Base-by-base conservation (phyloP, 2,329 filamentous ascomycete genomes). In the Fusarium gaditjirri region DNA sequence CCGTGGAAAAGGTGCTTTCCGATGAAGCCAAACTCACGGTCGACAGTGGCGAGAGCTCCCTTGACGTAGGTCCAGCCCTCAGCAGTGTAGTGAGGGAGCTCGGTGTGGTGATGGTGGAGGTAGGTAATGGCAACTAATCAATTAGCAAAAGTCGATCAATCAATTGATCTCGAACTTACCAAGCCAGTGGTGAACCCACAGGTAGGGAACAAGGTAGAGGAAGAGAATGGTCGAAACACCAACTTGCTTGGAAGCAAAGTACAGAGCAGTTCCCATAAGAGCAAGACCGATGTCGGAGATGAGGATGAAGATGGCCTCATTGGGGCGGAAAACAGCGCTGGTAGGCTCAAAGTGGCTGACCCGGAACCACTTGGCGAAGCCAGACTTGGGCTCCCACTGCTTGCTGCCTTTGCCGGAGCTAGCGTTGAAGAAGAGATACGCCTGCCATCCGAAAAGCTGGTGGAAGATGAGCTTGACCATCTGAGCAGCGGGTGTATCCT, bases 111-210 rank as follows among this genome's bases (percentile, higher is more conserved):
- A 85, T 93, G 91, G 81, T 93, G 91, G 25, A 93, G 89, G 81
- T 92, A 93, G 52, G 91, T 93, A 78, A 93, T 93, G 70, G 90
- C 90, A 25, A 93, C 90, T 90, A 65, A 33, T 44, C 25, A 35
- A 36, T 75, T 36, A 72, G 64, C 31, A 16, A 44, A 44, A 52
- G 19, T 41, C 38, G 56, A 44, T n/a, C 29, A 13, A 42, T 53
- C 31, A 21, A 42, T n/a, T 33, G 8, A 21, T 7, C 8, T 11
- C 17, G 50, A 36, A 43, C 86, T 75, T 82, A 89, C 87, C 86
- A 59, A 93, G 85, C 90, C 90, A 93, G 84, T 92, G 88, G 83
- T 93, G 90, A 38, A 91, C 86, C 90, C 90, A 92, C 67, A 92
- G 78, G 80, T 91, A 93, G 21, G 91, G 91, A 39, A 91, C 84